Conservation (phyloP, 2,329 filamentous ascomycete genomes). For the Aspergillus tubingensis region DNA sequence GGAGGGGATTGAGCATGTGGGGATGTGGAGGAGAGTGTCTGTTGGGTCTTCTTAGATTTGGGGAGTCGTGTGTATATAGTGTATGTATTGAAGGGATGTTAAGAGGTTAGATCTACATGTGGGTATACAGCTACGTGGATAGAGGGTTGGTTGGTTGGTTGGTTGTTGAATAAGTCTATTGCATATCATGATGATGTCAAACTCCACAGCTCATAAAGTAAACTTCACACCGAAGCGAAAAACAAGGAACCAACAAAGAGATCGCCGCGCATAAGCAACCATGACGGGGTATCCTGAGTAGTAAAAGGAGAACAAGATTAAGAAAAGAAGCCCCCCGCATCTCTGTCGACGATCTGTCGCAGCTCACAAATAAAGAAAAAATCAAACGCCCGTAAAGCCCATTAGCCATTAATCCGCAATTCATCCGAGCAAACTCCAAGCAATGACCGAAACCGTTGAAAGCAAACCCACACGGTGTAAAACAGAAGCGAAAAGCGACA, state of each 20-base stretch:
- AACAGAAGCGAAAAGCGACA: not conserved
- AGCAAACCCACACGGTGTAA: not conserved
- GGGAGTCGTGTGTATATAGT: not conserved
- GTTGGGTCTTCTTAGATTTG: slow-evolving; percentile 4
- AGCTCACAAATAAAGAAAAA: slow-evolving; percentile 12
- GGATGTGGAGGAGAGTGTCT: slow-evolving; percentile 68
- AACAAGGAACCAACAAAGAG: slow-evolving; percentile 19
- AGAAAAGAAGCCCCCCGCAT: slow-evolving; percentile 19
- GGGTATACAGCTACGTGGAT: not conserved
- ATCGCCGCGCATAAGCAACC: slow-evolving; percentile 29
- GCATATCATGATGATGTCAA: not conserved
- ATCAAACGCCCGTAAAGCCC: slow-evolving; percentile 12
- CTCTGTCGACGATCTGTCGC: slow-evolving; percentile 19
- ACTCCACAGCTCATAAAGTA: no score
- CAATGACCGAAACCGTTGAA: slow-evolving; percentile 16
- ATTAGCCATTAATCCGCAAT: slow-evolving; percentile 9
- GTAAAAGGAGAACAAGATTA: slow-evolving; percentile 22
- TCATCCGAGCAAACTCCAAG: slow-evolving; percentile 18
- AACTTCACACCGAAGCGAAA: slow-evolving; percentile 1
- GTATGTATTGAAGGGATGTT: not conserved
- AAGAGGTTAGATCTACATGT: no score
- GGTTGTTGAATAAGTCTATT: not conserved
- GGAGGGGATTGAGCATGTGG: slow-evolving; percentile 80
- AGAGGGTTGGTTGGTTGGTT: not conserved
- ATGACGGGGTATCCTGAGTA: slow-evolving; percentile 41